Base-by-base conservation (phyloP, 2,329 filamentous ascomycete species). In the Aspergillus unguis region DNA sequence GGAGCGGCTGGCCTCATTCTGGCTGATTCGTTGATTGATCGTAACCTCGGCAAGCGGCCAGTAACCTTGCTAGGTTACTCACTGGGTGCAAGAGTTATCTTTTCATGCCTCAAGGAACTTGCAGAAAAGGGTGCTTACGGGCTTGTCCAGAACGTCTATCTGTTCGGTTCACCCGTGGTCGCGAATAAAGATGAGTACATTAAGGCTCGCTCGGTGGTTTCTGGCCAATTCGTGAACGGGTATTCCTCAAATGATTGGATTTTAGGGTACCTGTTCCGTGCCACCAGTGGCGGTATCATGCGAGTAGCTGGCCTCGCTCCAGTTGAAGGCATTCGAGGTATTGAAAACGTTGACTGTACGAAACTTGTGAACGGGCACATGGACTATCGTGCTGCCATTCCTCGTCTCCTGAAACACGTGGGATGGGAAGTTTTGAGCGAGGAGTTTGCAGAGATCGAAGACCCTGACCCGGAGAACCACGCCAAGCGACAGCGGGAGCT, bases 161-260 rank as follows among this genome's bases (percentile, higher is more conserved):
- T 97, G 47, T 97, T 96, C 69, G 94, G 94, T 8, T 90, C 90
- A 8, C 94, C 94, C 2, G 79, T 96, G 7, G 92, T 99, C 7
- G 89, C 90, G 44, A 96, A 92, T 69, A 87, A 84, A 65, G 92
- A 97, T 52, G 94, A 99, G 58, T 97, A 89, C 62, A 71, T 92
- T 26, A 86, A 83, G 62, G 88, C 87, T 7, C 84, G 87, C 50
- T 86, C 86, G n/a, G 86, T 96, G 3, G 88, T 97, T 3, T 82
- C 89, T 6, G 94, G 94, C n/a, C 84, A 92, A 38, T 96, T 97
- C 61, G 85, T 99, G 58, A 99, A 96, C 65, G 94, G 90, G 11
- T 99, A 92, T 74, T 89, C 94, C 61, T 87, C 82, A 44, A 96
- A 94, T 68, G 94, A 99, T 74, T 99, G 94, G 94, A 97, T 99